phyloP scores from a whole-genome alignment of 2,329 filamentous ascomycete genomes.

The Clonostachys sp. region DNA sequence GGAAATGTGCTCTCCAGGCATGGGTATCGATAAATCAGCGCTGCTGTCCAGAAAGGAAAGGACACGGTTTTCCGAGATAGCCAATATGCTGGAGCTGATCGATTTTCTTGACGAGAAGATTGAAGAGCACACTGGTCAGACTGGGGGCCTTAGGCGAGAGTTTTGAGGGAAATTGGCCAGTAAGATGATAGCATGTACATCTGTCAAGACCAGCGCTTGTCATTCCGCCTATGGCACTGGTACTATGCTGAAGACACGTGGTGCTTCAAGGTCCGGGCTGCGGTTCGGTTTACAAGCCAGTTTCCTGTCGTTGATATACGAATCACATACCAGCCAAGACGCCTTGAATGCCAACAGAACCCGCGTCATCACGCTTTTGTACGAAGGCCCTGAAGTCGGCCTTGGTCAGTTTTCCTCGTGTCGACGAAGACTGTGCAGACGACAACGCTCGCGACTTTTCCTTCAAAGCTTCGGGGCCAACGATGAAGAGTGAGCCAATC shows the following conservation, averaged over 20 bases:
- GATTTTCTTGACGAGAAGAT: slow-evolving; percentile 55
- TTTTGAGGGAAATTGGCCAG: slow-evolving; percentile 12
- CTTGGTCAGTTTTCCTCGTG: slow-evolving; percentile 54
- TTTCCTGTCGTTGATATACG: not conserved
- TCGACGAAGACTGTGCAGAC: slow-evolving; percentile 27
- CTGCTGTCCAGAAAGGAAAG: slow-evolving; percentile 55
- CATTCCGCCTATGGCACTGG: no score
- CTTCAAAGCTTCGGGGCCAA: slow-evolving; percentile 73
- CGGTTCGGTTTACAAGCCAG: no score
- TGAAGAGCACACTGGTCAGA: slow-evolving; percentile 22
- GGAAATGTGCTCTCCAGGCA: slow-evolving; percentile 60
- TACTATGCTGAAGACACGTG: no score
- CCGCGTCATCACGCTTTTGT: slow-evolving; percentile 76
- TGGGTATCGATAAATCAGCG: slow-evolving; percentile 44
- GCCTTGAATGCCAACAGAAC: slow-evolving; percentile 76
- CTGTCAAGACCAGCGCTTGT: no score
- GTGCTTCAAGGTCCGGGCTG: no score
- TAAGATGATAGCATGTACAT: no score
- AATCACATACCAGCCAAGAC: slow-evolving; percentile 62
- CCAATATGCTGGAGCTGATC: slow-evolving; percentile 52
- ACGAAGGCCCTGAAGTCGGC: slow-evolving; percentile 80
- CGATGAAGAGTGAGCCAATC: slow-evolving; percentile 93
- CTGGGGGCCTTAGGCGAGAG: slow-evolving; percentile 21
- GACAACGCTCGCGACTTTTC: slow-evolving; percentile 63
- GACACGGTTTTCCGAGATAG: slow-evolving; percentile 38